Evolutionary conservation across 2,329 filamentous ascomycete genomes (phyloP).

Genomic region (Aspergillus sp.): DNA sequence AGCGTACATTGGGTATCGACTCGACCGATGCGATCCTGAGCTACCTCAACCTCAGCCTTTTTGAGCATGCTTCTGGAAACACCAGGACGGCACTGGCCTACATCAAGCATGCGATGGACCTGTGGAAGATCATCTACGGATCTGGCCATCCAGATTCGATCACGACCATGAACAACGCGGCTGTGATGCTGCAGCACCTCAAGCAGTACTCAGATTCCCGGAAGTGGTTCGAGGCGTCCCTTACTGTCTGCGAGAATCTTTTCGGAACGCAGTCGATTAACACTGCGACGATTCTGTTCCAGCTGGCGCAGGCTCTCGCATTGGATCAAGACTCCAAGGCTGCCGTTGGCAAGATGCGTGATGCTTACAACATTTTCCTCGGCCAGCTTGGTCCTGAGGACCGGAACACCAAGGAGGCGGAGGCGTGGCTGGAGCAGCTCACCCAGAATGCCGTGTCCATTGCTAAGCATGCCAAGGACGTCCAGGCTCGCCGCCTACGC

Average conservation of each 20-base stretch:
- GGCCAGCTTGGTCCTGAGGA: slow-evolving; percentile 77
- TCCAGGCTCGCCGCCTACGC: slow-evolving; percentile 64
- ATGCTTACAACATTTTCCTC: slow-evolving; percentile 94
- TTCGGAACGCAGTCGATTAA: slow-evolving; percentile 87
- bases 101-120: slow-evolving; percentile 80
- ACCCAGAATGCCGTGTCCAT: slow-evolving; percentile 92
- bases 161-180: slow-evolving; percentile 96
- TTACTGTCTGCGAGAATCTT: slow-evolving; percentile 78
- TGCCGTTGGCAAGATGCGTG: slow-evolving; percentile 86
- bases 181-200: slow-evolving; percentile 93
- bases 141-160: slow-evolving; percentile 91
- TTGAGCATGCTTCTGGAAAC: slow-evolving; percentile 85
- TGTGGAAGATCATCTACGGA: slow-evolving; percentile 97
- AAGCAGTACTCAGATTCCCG: slow-evolving; percentile 93
- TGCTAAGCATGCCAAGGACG: slow-evolving; percentile 84
- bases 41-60: slow-evolving; percentile 91
- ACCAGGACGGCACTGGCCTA: slow-evolving; percentile 80
- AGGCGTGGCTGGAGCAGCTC: slow-evolving; percentile 91
- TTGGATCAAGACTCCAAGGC: slow-evolving; percentile 92
- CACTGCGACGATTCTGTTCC: slow-evolving; percentile 90
- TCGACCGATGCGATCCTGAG: slow-evolving; percentile 87
- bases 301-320: slow-evolving; percentile 88
- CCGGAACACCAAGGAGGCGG: slow-evolving; percentile 96
- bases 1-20: slow-evolving; percentile 88
- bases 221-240: slow-evolving; percentile 90